These are phyloP conservation scores for Scenedesmus sp. DNA, from an alignment of 163 green algal species.

Conservation along the genomic window DNA sequence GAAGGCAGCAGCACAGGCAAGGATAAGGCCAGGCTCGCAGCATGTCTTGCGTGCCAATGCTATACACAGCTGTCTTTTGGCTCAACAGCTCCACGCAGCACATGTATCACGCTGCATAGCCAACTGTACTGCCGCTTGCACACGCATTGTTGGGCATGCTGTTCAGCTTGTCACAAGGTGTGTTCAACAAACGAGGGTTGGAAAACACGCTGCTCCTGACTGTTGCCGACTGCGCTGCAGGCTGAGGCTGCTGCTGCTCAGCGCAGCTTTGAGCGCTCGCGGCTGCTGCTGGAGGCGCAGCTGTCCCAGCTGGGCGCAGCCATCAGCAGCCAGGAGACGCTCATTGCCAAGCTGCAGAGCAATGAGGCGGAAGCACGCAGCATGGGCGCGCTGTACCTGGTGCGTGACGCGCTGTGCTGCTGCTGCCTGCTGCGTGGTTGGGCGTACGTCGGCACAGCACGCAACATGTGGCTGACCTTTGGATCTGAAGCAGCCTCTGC, in stretches of 20 bases:
- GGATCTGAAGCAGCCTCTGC: background rate
- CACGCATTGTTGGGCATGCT: too few species aligned
- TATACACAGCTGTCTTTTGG: background rate
- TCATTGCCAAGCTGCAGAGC: constrained; percentile 53
- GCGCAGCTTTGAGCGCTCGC: constrained; percentile 46
- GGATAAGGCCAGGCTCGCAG: background rate
- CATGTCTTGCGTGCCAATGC: background rate
- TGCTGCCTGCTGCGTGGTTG: background rate
- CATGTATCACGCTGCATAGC: background rate
- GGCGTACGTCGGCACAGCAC: too few species aligned
- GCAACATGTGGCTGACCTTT: background rate
- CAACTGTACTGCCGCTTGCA: background rate
- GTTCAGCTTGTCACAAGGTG: too few species aligned
- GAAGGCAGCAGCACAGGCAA: constrained; percentile 38
- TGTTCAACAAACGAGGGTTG: background rate
- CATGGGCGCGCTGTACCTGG: constrained; percentile 50
- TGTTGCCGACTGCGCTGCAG: background rate
- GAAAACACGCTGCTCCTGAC: background rate
- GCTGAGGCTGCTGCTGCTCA: constrained; percentile 37
- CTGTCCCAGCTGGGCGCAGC: constrained; percentile 38
- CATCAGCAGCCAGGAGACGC: constrained; percentile 59
- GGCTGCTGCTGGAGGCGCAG: constrained; percentile 50
- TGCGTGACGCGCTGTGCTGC: background rate
- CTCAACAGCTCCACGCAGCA: background rate
- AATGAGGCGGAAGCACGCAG: constrained; percentile 52